Percentiles rank a stretch among this genome's conserved stretches.
These are phyloP conservation scores for Acanthamoeba triangularis DNA, from an alignment of 208 protist genomes.

Conservation along the genomic window DNA sequence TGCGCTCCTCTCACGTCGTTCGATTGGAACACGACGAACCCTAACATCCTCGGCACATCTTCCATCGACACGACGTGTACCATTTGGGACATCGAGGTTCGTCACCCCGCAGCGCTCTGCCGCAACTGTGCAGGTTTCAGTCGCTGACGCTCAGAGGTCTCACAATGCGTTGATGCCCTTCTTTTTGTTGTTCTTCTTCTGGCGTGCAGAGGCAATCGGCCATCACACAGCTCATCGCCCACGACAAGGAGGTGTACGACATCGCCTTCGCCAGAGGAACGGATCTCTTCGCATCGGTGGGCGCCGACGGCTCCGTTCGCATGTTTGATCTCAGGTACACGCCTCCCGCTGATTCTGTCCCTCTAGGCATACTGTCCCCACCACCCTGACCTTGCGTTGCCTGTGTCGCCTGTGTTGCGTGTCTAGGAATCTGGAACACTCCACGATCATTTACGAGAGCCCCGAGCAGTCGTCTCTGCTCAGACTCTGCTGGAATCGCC, in stretches of 20 bases:
- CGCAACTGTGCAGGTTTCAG: neutral
- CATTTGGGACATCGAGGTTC: slow-evolving; percentile 98
- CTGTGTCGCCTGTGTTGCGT: too few relatives aligned
- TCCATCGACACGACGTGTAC: slow-evolving; percentile 99
- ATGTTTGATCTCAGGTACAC: slow-evolving; percentile 97
- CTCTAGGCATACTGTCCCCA: neutral
- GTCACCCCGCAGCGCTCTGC: neutral
- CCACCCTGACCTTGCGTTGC: neutral
- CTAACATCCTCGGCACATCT: slow-evolving; percentile 97
- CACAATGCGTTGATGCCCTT: too few relatives aligned
- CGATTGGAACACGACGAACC: slow-evolving; percentile 99
- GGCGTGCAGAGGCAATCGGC: slow-evolving; percentile 84
- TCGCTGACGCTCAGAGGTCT: neutral
- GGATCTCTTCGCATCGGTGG: slow-evolving; percentile 98
- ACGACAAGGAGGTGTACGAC: slow-evolving; percentile 99
- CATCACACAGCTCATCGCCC: slow-evolving; percentile 98
- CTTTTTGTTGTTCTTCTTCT: too few relatives aligned
- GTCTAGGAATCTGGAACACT: slow-evolving; percentile 96
- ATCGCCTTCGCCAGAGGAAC: slow-evolving; percentile 96
- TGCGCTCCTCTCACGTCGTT: slow-evolving; percentile 99
- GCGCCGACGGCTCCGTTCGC: slow-evolving; percentile 98
- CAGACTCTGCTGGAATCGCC: slow-evolving; percentile 98
- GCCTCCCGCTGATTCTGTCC: neutral
- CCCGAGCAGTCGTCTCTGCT: slow-evolving; percentile 95
- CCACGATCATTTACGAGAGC: slow-evolving; percentile 99